These are phyloP conservation scores for Alloteropsis angusta DNA, from an alignment of 202 grass and related monocot species.

Conservation along the genomic window DNA sequence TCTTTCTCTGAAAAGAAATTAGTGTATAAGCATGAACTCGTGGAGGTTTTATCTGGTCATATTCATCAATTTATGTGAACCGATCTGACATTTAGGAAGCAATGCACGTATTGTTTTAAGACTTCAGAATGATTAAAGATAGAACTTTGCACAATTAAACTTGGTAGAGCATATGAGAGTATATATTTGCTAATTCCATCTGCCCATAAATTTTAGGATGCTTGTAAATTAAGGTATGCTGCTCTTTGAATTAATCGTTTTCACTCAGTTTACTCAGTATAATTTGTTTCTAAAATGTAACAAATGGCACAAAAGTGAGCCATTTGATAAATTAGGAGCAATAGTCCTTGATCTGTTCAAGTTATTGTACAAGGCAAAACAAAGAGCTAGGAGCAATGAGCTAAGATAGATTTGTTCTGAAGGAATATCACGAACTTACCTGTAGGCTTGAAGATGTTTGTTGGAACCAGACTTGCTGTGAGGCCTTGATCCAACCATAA, in stretches of 20 bases:
- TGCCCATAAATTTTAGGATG: not conserved
- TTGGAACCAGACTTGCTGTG: constrained; percentile 86
- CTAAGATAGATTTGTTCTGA: not conserved
- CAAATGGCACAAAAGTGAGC: not conserved
- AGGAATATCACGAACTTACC: constrained; percentile 23
- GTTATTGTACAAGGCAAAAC: not conserved
- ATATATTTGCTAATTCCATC: not conserved
- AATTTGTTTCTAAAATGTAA: not conserved
- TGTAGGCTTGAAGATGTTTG: constrained; percentile 59
- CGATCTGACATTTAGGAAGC: not conserved
- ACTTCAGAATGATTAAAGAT: not conserved
- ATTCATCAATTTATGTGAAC: not conserved
- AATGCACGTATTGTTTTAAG: not conserved
- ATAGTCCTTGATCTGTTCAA: not conserved
- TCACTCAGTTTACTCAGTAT: not conserved
- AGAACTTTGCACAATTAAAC: not conserved
- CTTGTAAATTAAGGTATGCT: not conserved
- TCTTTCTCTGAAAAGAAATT: not conserved
- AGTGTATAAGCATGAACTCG: not conserved
- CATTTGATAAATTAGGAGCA: not conserved
- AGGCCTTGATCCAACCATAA: constrained; percentile 90
- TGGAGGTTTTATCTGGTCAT: not conserved
- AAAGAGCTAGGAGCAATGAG: not conserved
- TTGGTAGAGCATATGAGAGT: not conserved
- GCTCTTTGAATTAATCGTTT: not conserved